These are phyloP conservation scores for Penicillium goetzii DNA, from an alignment of 495 filamentous ascomycete genomes.

Conservation along the genomic window DNA sequence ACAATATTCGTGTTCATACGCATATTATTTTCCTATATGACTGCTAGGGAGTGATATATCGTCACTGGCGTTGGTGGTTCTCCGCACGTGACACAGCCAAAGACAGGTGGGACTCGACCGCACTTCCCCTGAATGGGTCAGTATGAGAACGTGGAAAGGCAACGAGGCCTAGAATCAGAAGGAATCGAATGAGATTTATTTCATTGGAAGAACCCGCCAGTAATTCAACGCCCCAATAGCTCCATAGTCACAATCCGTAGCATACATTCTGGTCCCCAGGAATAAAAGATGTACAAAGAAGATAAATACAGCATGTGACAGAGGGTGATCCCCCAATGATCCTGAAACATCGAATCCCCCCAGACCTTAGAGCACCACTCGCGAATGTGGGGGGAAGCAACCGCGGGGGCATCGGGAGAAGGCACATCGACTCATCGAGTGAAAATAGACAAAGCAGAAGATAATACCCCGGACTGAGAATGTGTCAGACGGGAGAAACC, in stretches of 20 bases:
- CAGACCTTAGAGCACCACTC: not conserved
- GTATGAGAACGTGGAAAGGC: not conserved
- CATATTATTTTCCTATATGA: not conserved
- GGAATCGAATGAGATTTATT: not conserved
- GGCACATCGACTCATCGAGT: not conserved
- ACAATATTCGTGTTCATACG: too few relatives aligned
- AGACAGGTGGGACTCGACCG: constrained; percentile 7
- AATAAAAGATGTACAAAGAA: constrained; percentile 14
- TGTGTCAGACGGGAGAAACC: not conserved
- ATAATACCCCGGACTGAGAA: not conserved
- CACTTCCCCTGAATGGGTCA: constrained; percentile 8
- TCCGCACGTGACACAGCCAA: constrained; percentile 21
- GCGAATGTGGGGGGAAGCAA: not conserved
- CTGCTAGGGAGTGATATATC: not conserved
- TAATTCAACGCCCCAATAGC: constrained; percentile 21
- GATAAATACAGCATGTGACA: constrained; percentile 10
- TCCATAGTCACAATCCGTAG: constrained; percentile 21
- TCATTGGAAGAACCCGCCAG: constrained; percentile 3
- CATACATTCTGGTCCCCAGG: constrained; percentile 24
- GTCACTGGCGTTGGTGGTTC: not conserved
- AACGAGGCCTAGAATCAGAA: not conserved
- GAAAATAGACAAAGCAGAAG: not conserved
- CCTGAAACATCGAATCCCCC: not conserved
- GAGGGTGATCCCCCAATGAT: not conserved
- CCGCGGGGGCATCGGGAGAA: not conserved